These are phyloP conservation scores for Heracleum sosnowskyi DNA, from an alignment of 129 eudicot species.

Conservation along the genomic window DNA sequence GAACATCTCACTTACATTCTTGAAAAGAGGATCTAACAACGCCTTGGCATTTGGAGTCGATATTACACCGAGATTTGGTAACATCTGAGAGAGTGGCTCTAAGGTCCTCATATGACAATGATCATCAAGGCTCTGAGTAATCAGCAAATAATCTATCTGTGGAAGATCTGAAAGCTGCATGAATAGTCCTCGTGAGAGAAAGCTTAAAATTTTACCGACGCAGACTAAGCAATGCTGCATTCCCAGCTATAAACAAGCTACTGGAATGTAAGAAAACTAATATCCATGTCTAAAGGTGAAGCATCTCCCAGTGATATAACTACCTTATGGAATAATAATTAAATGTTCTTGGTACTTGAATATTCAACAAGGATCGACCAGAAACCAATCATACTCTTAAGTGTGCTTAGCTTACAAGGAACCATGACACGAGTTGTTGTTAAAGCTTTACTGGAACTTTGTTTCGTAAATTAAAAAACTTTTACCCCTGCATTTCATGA, in stretches of 20 bases:
- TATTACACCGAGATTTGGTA: constrained; percentile 67
- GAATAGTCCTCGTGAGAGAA: constrained; percentile 5
- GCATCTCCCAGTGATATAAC: not conserved
- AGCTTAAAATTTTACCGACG: not conserved
- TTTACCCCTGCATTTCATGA: not conserved
- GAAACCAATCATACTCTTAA: not conserved
- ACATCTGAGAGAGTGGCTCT: constrained; percentile 62
- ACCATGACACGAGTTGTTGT: not conserved
- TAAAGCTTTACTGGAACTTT: not conserved
- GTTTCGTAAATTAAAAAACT: not conserved
- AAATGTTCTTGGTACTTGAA: not conserved
- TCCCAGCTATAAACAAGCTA: not conserved
- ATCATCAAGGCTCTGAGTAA: constrained; percentile 96
- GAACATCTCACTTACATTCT: constrained; percentile 46
- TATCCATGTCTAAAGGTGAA: not conserved
- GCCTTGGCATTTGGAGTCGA: constrained; percentile 81
- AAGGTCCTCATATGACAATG: constrained; percentile 90
- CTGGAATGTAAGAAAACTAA: not conserved
- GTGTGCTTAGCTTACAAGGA: not conserved
- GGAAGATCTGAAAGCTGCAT: constrained; percentile 88
- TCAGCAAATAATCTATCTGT: constrained; percentile 69
- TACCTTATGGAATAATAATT: not conserved
- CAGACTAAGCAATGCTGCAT: not conserved
- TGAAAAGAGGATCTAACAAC: constrained; percentile 82
- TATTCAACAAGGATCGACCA: not conserved